Evolutionary conservation across 768 basidiomycete species (phyloP), one percentile per base, ranked within the genome.

Genomic region (Boletus insuetus): DNA sequence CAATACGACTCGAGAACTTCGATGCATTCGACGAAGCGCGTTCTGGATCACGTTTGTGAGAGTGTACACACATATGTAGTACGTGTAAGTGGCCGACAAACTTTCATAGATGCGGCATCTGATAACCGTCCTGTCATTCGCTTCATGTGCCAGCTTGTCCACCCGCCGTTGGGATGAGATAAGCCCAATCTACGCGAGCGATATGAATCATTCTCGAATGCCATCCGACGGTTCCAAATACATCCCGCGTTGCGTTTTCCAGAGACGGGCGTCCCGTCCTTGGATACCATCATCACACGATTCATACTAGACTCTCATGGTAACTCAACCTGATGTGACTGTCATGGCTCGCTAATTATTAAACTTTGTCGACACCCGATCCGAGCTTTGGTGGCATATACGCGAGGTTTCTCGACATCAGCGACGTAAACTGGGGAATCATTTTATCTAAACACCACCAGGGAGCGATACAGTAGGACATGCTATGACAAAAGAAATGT

Each of bases 251-350:
- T 11, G 19, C 39, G 42, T 52, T 35, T 46, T 31, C 16, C 35
- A 37, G 17, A 8, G 35, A 40, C 39, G 1, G 19, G 11, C 42
- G 42, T 24, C 16, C 43, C 29, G 31, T 22, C 51, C 64, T 46
- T 65, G 17, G 26, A 43, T 53, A 66, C 64, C 65, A 65, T 67
- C 64, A 64, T 38, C 16, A 24, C 13, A 8, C 19, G 2, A 16
- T 17, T 16, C 12, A 37, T 37, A 6, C 35, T 13, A 7, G 7
- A 16, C 34, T 44, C 50, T 43, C 60, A 46, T 63, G 51, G 51
- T 11, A 53, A 66, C 61, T 51, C 24, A 26, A 43, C 45, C 9
- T 29, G 9, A 8, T 29, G n/a, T n/a, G 29, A 35, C 35, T 24
- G 12, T n/a, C n/a, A n/a, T 14, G 32, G 29, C 29, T 51, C 29